Conservation (phyloP, 1,284 basidiomycete genomes). For the Microbotryum silenes-acaulis region DNA sequence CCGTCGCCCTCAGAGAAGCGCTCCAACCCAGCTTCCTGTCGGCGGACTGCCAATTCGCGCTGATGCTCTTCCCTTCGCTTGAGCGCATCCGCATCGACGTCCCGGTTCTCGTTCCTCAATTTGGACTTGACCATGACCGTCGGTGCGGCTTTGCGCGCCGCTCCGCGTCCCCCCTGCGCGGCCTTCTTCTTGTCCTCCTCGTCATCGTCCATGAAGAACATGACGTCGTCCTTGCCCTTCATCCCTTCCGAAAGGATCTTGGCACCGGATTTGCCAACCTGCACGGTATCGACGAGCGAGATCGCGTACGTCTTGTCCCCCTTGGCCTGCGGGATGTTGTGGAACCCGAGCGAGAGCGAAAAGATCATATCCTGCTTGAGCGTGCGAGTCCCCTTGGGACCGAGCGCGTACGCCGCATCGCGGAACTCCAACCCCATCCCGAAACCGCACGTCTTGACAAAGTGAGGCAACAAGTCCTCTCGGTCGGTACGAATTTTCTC, state of each 20-base stretch:
- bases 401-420: conserved; percentile 75
- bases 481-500: conserved; percentile 66
- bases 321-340: conserved; percentile 65
- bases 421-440: conserved; percentile 94
- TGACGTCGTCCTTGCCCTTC: conserved; percentile 72
- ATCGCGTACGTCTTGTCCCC: conserved; percentile 74
- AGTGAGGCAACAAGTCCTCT: conserved; percentile 69
- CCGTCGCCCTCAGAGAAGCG: conserved; percentile 70
- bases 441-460: conserved; percentile 87
- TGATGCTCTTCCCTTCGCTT: conserved; percentile 79
- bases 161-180: conserved; percentile 48
- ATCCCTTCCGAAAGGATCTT: conserved; percentile 73
- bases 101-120: conserved; percentile 67
- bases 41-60: conserved; percentile 64
- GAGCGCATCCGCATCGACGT: conserved; percentile 61
- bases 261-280: conserved; percentile 61
- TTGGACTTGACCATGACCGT: conserved; percentile 50
- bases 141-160: conserved; percentile 19
- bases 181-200: conserved; percentile 47
- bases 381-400: conserved; percentile 64
- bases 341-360: conserved; percentile 75
- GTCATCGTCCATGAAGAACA: conserved; percentile 63
- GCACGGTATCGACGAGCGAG: conserved; percentile 83
- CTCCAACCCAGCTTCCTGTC: conserved; percentile 75
- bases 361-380: conserved; percentile 77